These are phyloP conservation scores for Peronospora tabacina DNA, from an alignment of 352 stramenopile genomes.

Conservation along the genomic window DNA sequence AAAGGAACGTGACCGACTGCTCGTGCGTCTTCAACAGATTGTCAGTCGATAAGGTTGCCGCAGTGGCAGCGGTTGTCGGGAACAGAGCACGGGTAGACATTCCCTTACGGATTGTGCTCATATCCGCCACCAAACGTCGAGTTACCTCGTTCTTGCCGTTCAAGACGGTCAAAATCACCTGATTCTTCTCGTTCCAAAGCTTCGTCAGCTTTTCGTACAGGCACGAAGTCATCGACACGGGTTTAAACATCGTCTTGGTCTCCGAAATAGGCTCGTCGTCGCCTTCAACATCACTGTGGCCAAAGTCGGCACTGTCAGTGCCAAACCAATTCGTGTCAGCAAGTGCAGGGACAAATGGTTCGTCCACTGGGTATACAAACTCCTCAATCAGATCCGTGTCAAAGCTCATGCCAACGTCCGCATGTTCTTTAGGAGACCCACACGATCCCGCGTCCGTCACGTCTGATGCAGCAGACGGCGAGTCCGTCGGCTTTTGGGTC, in stretches of 20 bases:
- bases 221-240: conserved; percentile 50
- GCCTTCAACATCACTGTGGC: conserved; percentile 45
- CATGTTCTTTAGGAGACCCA: conserved; percentile 40
- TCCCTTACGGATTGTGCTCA: conserved; percentile 70
- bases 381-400: conserved; percentile 70
- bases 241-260: conserved; percentile 31
- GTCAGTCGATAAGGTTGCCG: conserved; percentile 23
- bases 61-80: conserved; percentile 32
- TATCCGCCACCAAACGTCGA: conserved; percentile 66
- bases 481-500: conserved; percentile 25
- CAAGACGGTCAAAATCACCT: conserved; percentile 67
- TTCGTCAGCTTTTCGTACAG: conserved; percentile 74
- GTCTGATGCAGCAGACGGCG: conserved; percentile 62
- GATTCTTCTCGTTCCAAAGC: conserved; percentile 82
- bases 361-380: conserved; percentile 77
- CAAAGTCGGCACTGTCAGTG: conserved; percentile 44
- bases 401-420: conserved; percentile 42
- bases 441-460: conserved; percentile 60
- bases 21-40: conserved; percentile 35
- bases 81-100: conserved; percentile 64
- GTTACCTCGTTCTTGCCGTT: conserved; percentile 67
- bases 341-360: conserved; percentile 52
- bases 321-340: conserved; percentile 64
- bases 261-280: conserved; percentile 30
- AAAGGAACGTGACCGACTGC: conserved; percentile 77